Evolutionary conservation across 192 early-diverging fungal genomes (phyloP).

Genomic region (Linnemannia hyalina): DNA sequence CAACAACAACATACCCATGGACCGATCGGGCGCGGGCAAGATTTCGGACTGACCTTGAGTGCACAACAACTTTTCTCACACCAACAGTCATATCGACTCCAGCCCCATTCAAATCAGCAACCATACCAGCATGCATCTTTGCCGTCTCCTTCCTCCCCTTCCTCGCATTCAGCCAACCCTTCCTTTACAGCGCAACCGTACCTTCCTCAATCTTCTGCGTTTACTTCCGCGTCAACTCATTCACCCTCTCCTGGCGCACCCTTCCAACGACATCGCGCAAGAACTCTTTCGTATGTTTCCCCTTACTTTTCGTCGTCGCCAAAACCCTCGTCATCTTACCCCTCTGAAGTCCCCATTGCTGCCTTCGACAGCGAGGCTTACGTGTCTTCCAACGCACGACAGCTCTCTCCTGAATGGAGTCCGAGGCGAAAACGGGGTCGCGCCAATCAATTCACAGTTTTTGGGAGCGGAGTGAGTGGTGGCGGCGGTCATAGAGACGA

Average conservation of each 20-base stretch:
- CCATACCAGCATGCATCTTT: neutral
- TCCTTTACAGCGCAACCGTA: neutral
- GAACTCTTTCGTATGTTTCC: conserved; percentile 26
- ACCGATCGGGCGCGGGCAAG: conserved; percentile 1
- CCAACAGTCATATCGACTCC: neutral
- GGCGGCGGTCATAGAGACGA: neutral
- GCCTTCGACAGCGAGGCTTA: neutral
- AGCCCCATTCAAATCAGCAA: neutral
- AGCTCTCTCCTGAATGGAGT: conserved; percentile 3
- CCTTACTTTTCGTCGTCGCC: neutral
- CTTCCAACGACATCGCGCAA: conserved; percentile 22
- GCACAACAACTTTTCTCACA: neutral
- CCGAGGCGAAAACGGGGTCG: conserved; percentile 31
- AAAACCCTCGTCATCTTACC: neutral
- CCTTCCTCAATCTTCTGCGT: neutral
- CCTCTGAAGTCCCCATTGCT: neutral
- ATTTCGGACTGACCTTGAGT: neutral
- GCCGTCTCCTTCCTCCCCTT: neutral
- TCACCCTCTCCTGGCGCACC: conserved; percentile 1
- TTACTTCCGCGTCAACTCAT: neutral
- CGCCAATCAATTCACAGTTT: neutral
- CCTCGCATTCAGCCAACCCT: neutral
- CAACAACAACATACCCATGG: neutral
- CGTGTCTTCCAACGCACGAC: neutral
- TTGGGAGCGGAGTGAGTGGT: conserved; percentile 1